Conservation (phyloP, 257 asterid genomes). For the Solanum sitiens region DNA sequence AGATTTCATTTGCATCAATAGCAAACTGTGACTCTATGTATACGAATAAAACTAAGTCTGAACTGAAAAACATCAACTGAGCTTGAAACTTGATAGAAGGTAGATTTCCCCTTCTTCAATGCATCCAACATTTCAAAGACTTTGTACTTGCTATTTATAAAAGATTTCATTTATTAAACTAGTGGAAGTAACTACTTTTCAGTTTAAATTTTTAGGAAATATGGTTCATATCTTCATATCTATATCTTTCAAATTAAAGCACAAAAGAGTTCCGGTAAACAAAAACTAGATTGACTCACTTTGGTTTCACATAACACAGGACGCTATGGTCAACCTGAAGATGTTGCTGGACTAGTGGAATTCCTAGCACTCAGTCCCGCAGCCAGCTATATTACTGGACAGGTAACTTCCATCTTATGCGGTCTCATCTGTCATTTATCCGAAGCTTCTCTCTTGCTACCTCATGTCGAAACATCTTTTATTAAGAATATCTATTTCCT, state of each 20-base stretch:
- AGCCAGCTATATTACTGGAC: constrained; percentile 92
- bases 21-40: not conserved
- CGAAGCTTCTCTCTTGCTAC: not conserved
- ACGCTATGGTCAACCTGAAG: constrained; percentile 43
- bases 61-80: not conserved
- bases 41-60: not conserved
- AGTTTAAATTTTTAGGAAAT: not conserved
- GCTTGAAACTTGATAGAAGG: not conserved
- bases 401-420: constrained; percentile 26
- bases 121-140: not conserved
- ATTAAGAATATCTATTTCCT: not conserved
- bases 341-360: constrained; percentile 42
- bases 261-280: no score
- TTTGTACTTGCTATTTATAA: not conserved
- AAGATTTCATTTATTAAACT: not conserved
- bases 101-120: not conserved
- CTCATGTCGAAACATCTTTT: not conserved
- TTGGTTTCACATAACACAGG: constrained; percentile 9
- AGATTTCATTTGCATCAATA: not conserved
- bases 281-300: not conserved
- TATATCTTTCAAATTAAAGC: not conserved
- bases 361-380: constrained; percentile 41
- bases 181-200: not conserved
- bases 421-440: not conserved
- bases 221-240: not conserved